Evolutionary conservation across 2,329 filamentous ascomycete species (phyloP).

Genomic region (Neonectria faginata): DNA sequence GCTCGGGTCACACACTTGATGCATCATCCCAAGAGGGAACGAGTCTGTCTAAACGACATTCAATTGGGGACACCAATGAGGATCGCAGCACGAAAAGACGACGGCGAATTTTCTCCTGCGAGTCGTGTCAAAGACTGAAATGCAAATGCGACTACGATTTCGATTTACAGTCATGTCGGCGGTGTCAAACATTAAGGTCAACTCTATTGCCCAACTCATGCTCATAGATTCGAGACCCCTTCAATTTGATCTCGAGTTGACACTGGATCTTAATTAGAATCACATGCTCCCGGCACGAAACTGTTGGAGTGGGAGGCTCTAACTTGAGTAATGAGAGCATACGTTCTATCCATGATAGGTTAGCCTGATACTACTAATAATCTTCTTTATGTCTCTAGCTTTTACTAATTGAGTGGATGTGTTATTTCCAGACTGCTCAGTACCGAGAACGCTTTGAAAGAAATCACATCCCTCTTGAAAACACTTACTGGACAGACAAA

Average conservation of each 20-base stretch:
- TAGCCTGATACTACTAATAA: neutral
- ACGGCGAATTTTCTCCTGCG: constrained; percentile 11
- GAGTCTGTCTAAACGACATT: neutral
- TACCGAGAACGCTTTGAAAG: constrained; percentile 6
- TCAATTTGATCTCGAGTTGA: neutral
- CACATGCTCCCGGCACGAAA: constrained; percentile 1
- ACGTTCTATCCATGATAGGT: neutral
- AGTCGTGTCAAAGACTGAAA: constrained; percentile 13
- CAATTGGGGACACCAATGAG: neutral
- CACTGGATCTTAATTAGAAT: neutral
- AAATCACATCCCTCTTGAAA: neutral
- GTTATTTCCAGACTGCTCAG: neutral
- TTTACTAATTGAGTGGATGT: neutral
- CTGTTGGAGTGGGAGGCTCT: neutral
- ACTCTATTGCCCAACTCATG: neutral
- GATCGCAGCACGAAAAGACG: neutral
- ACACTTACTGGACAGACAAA: neutral
- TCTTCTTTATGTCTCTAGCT: too few relatives aligned
- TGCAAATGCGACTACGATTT: constrained; percentile 17
- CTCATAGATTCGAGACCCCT: neutral
- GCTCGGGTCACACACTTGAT: neutral
- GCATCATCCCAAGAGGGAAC: neutral
- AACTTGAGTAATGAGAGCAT: neutral
- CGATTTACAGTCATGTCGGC: constrained; percentile 6
- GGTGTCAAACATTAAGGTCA: constrained; percentile 10